These are phyloP conservation scores for Pilasporangium apinafurcum DNA, from an alignment of 352 stramenopile genomes.

Conservation along the genomic window DNA sequence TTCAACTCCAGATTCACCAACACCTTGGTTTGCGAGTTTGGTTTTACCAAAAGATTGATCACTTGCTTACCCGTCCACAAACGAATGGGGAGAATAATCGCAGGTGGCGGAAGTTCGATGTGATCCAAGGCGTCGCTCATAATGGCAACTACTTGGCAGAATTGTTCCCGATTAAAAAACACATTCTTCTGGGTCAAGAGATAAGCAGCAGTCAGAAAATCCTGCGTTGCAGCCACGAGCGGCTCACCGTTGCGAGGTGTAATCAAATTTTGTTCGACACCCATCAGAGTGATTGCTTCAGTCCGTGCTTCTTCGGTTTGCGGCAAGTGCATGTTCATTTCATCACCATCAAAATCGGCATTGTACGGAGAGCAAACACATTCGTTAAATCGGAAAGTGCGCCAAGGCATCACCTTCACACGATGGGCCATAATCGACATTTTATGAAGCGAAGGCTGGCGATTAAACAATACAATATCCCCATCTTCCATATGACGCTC, in stretches of 20 bases:
- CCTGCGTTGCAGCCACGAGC: conserved; percentile 96
- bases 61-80: conserved; percentile 99
- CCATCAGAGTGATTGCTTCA: conserved; percentile 97
- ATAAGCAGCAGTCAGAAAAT: conserved; percentile 99
- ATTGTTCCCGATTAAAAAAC: conserved; percentile 97
- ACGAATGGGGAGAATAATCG: conserved; percentile 63
- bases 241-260: conserved; percentile 98
- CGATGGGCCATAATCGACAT: conserved; percentile 98
- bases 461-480: conserved; percentile 99
- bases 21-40: conserved; percentile 84
- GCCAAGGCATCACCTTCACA: conserved; percentile 93
- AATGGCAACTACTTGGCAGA: conserved; percentile 94
- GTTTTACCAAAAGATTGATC: conserved; percentile 79
- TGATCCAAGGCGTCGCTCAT: conserved; percentile 95
- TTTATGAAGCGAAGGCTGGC: conserved; percentile 99
- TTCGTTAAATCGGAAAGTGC: conserved; percentile 99
- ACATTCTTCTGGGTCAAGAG: conserved; percentile 98
- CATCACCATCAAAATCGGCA: conserved; percentile 99
- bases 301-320: conserved; percentile 98
- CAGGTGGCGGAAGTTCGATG: conserved; percentile 81
- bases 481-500: conserved; percentile 99
- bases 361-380: conserved; percentile 99
- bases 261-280: conserved; percentile 97
- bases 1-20: conserved; percentile 85
- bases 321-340: conserved; percentile 99